phyloP scores from a whole-genome alignment of 768 basidiomycete species.

The Lactifluus echinatus region DNA sequence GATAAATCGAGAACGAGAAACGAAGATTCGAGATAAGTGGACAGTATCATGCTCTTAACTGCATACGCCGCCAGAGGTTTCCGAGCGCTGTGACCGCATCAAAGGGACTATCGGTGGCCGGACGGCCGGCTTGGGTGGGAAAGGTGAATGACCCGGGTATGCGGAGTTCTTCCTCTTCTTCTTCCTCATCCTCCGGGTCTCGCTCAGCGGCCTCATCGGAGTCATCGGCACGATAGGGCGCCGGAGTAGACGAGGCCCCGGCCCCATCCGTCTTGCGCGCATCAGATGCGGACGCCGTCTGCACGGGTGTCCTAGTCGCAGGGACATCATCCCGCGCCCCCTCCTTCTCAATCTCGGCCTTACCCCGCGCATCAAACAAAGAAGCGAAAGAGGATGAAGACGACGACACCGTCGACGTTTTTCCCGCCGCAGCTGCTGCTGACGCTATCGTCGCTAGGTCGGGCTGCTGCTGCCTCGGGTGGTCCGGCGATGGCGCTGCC shows the following conservation, averaged over 20 bases:
- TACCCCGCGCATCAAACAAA: background rate
- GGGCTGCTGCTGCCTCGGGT: background rate
- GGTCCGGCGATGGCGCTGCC: background rate
- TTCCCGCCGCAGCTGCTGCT: background rate
- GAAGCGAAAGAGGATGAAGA: background rate
- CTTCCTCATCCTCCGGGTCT: background rate
- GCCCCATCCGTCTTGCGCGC: background rate
- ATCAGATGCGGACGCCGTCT: background rate
- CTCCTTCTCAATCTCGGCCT: background rate
- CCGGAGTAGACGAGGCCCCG: too few relatives aligned
- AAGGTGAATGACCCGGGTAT: conserved; percentile 18
- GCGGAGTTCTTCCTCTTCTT: background rate
- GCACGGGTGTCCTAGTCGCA: background rate
- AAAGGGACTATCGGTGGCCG: background rate
- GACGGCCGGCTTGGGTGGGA: too few relatives aligned
- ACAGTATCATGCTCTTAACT: background rate
- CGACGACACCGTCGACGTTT: background rate
- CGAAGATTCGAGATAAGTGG: too few relatives aligned
- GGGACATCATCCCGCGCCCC: background rate
- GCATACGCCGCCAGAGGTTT: conserved; percentile 14
- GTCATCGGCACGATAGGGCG: background rate
- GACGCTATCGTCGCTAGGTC: background rate
- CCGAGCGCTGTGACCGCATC: background rate
- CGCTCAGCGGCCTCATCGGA: background rate
- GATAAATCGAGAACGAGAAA: too few relatives aligned